Base-by-base conservation (phyloP, 345 rosid species). In the Limnanthes douglasii region DNA sequence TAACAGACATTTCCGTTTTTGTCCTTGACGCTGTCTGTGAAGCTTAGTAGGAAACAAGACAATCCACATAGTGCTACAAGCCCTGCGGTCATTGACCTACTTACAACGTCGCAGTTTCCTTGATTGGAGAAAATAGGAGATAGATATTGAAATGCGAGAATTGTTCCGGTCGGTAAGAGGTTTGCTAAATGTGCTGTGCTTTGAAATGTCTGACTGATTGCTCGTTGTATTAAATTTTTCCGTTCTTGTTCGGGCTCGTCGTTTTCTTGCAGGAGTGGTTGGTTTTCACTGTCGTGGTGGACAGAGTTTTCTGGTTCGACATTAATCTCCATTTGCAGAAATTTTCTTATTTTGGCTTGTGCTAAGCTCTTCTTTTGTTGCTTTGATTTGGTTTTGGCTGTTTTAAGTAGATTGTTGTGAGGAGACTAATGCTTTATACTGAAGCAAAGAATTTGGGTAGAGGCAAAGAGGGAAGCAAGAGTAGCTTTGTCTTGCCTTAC, bases 161-260 rank as follows among this genome's bases (percentile, higher is more conserved):
- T 93, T 0, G 98, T 62, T 41, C 96, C 96, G 1, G 98, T 90
- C 0, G 96, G 98, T 31, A 90, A 61, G 26, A 84, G 79, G 33
- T 84, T 84, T 19, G 98, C 94, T 44, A 90, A 43, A 51, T 90
- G 73, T 9, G 96, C 86, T 0, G 94, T 75, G 80, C 94, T 85
- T 43, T 63, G 57, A 41, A 90, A 84, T 6, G 96, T 80, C 61
- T 90, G 85, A 32, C 74, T 59, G 4, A 84, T 78, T 26, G 96
- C 93, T 34, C 44, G 71, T 50, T 84, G 98, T 34, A 79, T 44
- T 60, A 60, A 31, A 46, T 31, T 76, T 35, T 51, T 71, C 59
- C 44, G 38, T 11, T 63, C 74, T n/a, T 44, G 30, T 18, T 54
- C 64, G 0, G 79, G 69, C n/a, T 36, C 19, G 18, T 51, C 46